Evolutionary conservation across 352 stramenopile genomes (phyloP), one percentile per base, ranked within the genome.

Genomic region (Chrysophaeum taylorii): DNA sequence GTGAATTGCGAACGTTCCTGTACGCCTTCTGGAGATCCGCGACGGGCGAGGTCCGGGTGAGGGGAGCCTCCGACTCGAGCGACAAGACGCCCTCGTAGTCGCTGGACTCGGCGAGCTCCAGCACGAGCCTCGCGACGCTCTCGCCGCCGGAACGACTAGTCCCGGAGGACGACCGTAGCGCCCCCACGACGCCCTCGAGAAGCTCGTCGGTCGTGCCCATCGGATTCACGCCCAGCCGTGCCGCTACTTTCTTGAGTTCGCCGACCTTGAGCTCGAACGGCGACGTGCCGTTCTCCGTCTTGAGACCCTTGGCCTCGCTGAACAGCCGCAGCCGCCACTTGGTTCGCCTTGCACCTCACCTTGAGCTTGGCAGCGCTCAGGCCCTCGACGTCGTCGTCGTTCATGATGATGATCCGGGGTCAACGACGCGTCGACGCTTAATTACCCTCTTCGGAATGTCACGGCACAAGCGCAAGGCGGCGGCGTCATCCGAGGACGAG

Each of bases 161-260:
- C 23, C 14, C 21, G 36, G 37, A 9, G 23, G 21, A 33, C 31
- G 35, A 35, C 23, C 57, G 38, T 23, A 64, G 35, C 57, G 60
- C 37, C 45, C 63, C 38, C 21, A 74, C 67, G 21, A 74, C 25
- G 15, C 27, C 31, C 42, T 69, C 62, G 23, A 74, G 43, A 14
- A 74, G 41, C 39, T 74, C 70, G 18, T 74, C 70, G 27, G 25
- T 60, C 36, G 66, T 54, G 25, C 70, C 70, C 61, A 70, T 69
- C 1, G 38, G 37, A n/a, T 27, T 54, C 15, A 70, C 39, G 35
- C 70, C 70, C 2, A 50, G 61, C 62, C 54, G 53, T 29, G 70
- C 70, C 23, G 50, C 64, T 27, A 39, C n/a, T 38, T 71, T 70
- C 37, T 70, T 69, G 14, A 74, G 70, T 27, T 70, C 57, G 5